Evolutionary conservation across 345 rosid species (phyloP).

Genomic region (Psidium friedrichsthalianum): DNA sequence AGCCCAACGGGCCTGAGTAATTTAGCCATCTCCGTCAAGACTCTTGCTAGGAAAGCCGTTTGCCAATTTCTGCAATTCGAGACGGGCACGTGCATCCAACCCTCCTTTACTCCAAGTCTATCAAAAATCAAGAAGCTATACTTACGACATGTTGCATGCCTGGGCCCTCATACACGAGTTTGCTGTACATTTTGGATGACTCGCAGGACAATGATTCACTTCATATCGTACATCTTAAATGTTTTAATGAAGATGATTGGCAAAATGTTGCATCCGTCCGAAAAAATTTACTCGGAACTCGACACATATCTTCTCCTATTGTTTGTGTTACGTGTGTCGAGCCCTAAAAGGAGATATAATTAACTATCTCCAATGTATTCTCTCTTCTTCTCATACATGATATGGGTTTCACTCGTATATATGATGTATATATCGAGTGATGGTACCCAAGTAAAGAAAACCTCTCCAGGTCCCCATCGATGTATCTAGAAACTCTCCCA

Average conservation of each 20-base stretch:
- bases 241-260: not conserved
- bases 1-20: not conserved
- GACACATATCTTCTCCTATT: not conserved
- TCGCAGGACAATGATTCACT: not conserved
- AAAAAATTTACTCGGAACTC: not conserved
- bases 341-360: not conserved
- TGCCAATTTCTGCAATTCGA: not conserved
- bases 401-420: fast-evolving
- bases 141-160: too few species aligned
- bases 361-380: not conserved
- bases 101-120: not conserved
- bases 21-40: not conserved
- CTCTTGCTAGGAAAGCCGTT: not conserved
- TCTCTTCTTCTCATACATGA: not conserved
- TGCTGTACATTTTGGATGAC: not conserved
- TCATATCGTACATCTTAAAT: not conserved
- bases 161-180: not conserved
- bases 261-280: not conserved
- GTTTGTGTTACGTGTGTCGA: not conserved
- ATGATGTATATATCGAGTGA: fast-evolving
- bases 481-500: not conserved
- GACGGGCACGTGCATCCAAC: not conserved
- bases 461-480: fast-evolving
- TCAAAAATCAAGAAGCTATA: not conserved
- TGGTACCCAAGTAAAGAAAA: too few species aligned